These are phyloP conservation scores for Graphilbum ipis-grandicollis DNA, from an alignment of 2,329 filamentous ascomycete species.

Conservation along the genomic window DNA sequence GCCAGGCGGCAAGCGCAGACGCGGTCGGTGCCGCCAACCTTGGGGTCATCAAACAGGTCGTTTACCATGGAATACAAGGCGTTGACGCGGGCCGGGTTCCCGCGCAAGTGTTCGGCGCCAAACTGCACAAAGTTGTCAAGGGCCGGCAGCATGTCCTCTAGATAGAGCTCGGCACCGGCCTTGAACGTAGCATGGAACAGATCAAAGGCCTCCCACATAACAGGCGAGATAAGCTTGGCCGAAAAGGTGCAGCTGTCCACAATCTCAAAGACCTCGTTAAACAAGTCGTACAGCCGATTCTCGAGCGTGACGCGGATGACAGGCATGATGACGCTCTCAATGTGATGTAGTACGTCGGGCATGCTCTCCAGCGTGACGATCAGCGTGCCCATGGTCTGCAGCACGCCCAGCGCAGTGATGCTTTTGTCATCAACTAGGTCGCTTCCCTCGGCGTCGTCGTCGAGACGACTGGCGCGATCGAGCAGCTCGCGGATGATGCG, in stretches of 20 bases:
- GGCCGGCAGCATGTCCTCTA: constrained; percentile 96
- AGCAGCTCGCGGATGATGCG: constrained; percentile 83
- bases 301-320: constrained; percentile 91
- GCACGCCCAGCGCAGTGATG: constrained; percentile 85
- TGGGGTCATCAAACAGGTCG: constrained; percentile 84
- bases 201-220: constrained; percentile 98
- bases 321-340: constrained; percentile 92
- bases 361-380: constrained; percentile 96
- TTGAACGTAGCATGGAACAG: constrained; percentile 96
- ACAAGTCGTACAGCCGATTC: constrained; percentile 95
- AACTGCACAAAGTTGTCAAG: constrained; percentile 97
- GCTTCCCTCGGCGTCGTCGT: constrained; percentile 63
- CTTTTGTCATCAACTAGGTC: constrained; percentile 97
- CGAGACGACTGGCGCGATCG: constrained; percentile 66
- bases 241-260: constrained; percentile 98
- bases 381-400: constrained; percentile 94
- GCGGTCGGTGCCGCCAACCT: constrained; percentile 82
- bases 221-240: constrained; percentile 83
- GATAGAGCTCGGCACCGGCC: constrained; percentile 85
- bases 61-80: constrained; percentile 88
- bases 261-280: constrained; percentile 97
- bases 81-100: constrained; percentile 73
- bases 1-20: constrained; percentile 97
- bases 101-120: constrained; percentile 60
- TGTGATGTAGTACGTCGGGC: constrained; percentile 81